Evolutionary conservation across 305 asterid species (phyloP), one percentile per base, ranked within the genome.

Genomic region (Fraxinus velutina): DNA sequence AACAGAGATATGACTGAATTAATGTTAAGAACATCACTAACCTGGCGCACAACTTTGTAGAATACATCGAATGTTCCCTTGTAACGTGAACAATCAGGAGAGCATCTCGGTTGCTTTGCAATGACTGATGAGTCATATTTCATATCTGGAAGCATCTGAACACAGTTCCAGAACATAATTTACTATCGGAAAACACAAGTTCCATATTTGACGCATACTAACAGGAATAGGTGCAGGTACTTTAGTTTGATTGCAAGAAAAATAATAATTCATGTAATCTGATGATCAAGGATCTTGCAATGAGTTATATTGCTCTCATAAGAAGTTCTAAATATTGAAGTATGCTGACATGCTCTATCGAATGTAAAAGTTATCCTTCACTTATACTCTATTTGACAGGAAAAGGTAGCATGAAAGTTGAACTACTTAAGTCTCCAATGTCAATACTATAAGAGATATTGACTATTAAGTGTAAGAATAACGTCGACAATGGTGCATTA

Each of bases 31-130:
- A 76, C 24, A 50, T 77, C 36, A 87, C 97, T 73, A 83, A 94
- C 98, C 97, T 94, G 94, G 9, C 87, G 94, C 73, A 82, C 85
- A 57, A 94, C 89, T 91, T 90, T 94, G 85, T 81, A 81, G 72
- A 94, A 85, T 75, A 94, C 93, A 90, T 94, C 98, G 73, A 90
- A 64, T 4, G 98, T 92, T 86, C 98, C 94, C 85, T 85, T 90
- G 83, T 91, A 94, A 22, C 89, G 92, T 52, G 84, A 78, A 85
- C 89, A 85, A 66, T 89, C 92, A 10, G 94, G 83, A 55, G 92
- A 80, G 86, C 93, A 86, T 29, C 87, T 37, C 30, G 90, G 86
- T 79, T 84, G 92, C 80, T 88, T 76, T 70, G 88, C 86, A 52
- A 50, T 17, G 72, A 86, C 71, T 19, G 89, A 80, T 33, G 89